These are phyloP conservation scores for Pseudogymnoascus sp. DNA, from an alignment of 2,329 filamentous ascomycete species.

Conservation along the genomic window DNA sequence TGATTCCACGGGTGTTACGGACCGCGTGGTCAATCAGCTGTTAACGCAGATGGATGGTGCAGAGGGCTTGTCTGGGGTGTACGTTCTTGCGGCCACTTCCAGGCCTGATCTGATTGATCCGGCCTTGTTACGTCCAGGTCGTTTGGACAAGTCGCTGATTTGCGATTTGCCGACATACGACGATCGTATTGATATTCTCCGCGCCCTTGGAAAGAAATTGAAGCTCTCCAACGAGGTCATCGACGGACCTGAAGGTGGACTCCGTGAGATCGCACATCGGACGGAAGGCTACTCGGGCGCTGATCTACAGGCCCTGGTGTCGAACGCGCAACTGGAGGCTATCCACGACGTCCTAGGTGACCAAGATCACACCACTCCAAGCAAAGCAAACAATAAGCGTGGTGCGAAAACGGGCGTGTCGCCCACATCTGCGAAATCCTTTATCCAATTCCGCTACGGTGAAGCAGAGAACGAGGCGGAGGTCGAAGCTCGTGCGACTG, in stretches of 20 bases:
- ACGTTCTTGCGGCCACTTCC: constrained; percentile 90
- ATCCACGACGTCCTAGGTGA: constrained; percentile 86
- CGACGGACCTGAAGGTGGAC: constrained; percentile 41
- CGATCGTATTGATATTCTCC: constrained; percentile 83
- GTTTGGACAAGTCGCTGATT: constrained; percentile 85
- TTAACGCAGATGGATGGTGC: constrained; percentile 98
- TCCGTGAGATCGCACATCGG: constrained; percentile 67
- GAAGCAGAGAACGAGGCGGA: constrained; percentile 44
- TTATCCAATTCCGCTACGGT: constrained; percentile 81
- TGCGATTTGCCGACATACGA: constrained; percentile 79
- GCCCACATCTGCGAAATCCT: constrained; percentile 41
- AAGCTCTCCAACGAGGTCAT: constrained; percentile 63
- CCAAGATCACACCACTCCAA: constrained; percentile 36
- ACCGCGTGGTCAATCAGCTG: constrained; percentile 95
- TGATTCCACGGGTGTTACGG: constrained; percentile 96
- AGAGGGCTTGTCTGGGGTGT: constrained; percentile 89
- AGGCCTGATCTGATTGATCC: constrained; percentile 94
- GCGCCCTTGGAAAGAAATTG: constrained; percentile 75
- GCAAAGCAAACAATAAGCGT: constrained; percentile 25
- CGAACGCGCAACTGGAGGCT: constrained; percentile 93
- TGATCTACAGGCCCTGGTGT: constrained; percentile 88
- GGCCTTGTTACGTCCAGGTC: constrained; percentile 81
- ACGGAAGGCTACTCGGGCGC: constrained; percentile 92
- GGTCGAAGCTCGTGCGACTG: constrained; percentile 32
- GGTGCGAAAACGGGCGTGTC: constrained; percentile 11